Evolutionary conservation across 2,329 filamentous ascomycete genomes (phyloP), one percentile per base, ranked within the genome.

Genomic region (Huntiella omanensis): DNA sequence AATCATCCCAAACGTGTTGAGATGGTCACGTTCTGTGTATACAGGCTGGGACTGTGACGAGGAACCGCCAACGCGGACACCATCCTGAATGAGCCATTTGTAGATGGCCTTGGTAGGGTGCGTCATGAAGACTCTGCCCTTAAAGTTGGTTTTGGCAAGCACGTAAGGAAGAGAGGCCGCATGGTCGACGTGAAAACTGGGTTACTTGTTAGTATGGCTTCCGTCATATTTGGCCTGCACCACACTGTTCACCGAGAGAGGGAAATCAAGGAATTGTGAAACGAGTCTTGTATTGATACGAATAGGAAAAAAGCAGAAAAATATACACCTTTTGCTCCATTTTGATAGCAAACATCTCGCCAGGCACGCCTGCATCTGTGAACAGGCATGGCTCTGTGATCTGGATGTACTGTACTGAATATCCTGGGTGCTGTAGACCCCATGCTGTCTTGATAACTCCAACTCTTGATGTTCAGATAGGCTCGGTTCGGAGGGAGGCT

Each of bases 81-180:
- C 93, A 63, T 98, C 91, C 62, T 94, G 86, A 52, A 96, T 95
- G 44, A 96, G 76, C 88, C 91, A 96, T 65, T 96, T 96, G 73
- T 98, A 98, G 60, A 98, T 98, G 55, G 91, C 91, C 62, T 98
- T 96, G 40, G 91, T 98, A 1, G 91, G 86, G 67, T 98, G 91
- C 44, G 91, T 98, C 88, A 96, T 98, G 67, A 95, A 96, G 51
- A 96, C 88, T 16, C 87, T 78, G 42, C 91, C 91, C 53, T 83
- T 81, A 68, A 98, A 98, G 62, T 95, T 95, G 34, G 91, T 96
- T 67, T 98, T 98, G 53, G 88, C 83, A 53, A 98, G 73, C 50
- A 98, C 91, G 60, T 96, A 98, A 39, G 91, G 91, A 40, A 98
- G 68, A n/a, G 88, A 94, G 12, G 88, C 88, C n/a, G 91, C 91